Percentiles rank a stretch among this genome's conserved stretches.
These are phyloP conservation scores for Herpetomonas tarakana DNA, from an alignment of 208 protist species.

Conservation along the genomic window DNA sequence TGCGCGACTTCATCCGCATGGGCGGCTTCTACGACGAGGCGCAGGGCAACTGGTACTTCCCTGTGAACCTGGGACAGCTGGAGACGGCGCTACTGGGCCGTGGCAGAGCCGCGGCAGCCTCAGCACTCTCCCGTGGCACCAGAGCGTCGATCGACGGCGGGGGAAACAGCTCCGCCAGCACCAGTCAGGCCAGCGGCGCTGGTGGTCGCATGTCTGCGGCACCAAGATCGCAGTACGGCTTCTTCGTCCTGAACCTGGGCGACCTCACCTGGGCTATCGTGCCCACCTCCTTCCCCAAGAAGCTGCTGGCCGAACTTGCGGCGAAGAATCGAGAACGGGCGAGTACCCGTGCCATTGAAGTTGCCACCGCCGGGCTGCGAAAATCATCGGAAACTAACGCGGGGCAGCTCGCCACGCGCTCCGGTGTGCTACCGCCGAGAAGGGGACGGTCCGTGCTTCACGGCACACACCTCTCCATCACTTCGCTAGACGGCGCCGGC, in stretches of 20 bases:
- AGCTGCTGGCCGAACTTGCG: conserved; percentile 30
- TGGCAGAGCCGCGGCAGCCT: neutral
- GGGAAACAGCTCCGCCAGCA: neutral
- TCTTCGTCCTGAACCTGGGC: conserved; percentile 60
- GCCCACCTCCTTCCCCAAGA: conserved; percentile 47
- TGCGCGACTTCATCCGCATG: conserved; percentile 53
- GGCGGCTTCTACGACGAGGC: conserved; percentile 62
- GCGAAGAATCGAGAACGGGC: conserved; percentile 15
- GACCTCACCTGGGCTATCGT: conserved; percentile 82
- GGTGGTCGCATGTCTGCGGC: neutral
- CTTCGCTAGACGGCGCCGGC: neutral
- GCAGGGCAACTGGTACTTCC: conserved; percentile 72
- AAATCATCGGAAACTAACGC: neutral
- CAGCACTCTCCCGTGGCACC: neutral
- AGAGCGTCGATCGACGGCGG: neutral
- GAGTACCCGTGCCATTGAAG: neutral
- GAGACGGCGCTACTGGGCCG: conserved; percentile 14
- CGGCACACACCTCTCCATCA: neutral
- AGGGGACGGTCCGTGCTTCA: too few species aligned
- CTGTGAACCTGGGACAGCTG: conserved; percentile 33
- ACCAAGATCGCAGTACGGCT: conserved; percentile 39
- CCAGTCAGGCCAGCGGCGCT: neutral
- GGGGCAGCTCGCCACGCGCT: neutral
- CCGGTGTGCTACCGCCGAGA: too few species aligned
- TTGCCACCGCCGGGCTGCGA: neutral